Evolutionary conservation across 2,329 filamentous ascomycete genomes (phyloP), one percentile per base, ranked within the genome.

Genomic region (Drechslera avenae): DNA sequence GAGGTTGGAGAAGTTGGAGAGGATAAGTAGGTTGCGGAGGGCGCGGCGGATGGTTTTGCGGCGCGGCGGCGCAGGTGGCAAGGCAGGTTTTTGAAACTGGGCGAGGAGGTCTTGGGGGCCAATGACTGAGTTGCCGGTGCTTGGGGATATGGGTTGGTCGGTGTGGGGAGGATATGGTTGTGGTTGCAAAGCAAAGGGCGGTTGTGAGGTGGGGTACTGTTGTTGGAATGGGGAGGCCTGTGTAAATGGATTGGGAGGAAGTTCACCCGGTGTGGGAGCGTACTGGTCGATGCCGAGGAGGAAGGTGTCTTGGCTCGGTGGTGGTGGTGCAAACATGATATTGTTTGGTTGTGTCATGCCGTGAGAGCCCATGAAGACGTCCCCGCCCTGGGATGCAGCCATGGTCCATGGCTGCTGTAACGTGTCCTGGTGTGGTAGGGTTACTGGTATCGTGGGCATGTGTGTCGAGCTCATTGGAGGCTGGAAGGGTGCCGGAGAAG

Each of bases 11-110:
- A 70, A 69, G 7, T 75, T 73, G 8, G 72, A 77, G 9, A 89
- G 77, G 44, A 84, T 81, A 5, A 86, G 75, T 8, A 86, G 76
- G 45, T 82, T 82, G 23, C 83, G 79, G 14, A 81, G 80, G 8
- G 81, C 80, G 23, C 82, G 72, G 63, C 78, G 79, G 54, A 79
- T 76, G 12, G 76, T 62, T 46, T 67, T 72, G 30, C 60, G 62
- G 9, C 63, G 62, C 1, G 62, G 64, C n/a, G 61, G 68, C 5
- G 52, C 40, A 7, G 63, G 63, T 3, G 57, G 60, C 8, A 54
- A 14, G 26, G 60, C 50, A 4, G 52, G 62, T 9, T 50, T 54
- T 46, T 66, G 67, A 33, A 63, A 61, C 33, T 62, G 60, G 7
- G 62, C 44, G 26, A 67, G 59, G 8, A 67, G 59, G 19, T 54